phyloP scores from a whole-genome alignment of 2,329 filamentous ascomycete species.

The Ascochyta fabae region DNA sequence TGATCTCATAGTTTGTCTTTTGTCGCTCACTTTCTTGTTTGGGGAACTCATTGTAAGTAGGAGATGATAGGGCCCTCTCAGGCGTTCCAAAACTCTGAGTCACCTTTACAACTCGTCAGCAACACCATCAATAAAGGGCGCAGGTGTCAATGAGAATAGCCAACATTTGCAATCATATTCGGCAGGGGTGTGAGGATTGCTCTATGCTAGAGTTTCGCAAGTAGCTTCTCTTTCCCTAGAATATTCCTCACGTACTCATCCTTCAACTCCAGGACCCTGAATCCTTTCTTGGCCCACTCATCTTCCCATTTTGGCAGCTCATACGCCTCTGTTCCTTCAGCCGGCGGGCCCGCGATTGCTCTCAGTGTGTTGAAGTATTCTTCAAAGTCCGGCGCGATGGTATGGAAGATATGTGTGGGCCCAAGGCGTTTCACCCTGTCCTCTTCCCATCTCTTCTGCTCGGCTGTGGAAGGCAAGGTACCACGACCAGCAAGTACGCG shows the following conservation, averaged over 20 bases:
- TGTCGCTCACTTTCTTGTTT: no score
- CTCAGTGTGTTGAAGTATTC: constrained; percentile 68
- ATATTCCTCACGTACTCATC: constrained; percentile 8
- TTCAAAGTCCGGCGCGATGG: constrained; percentile 67
- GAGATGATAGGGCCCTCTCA: no score
- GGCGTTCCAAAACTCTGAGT: background rate
- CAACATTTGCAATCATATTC: background rate
- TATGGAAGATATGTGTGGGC: constrained; percentile 54
- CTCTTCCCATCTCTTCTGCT: constrained; percentile 63
- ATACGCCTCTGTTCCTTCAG: constrained; percentile 7
- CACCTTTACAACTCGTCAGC: background rate
- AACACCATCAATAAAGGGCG: background rate
- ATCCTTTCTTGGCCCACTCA: constrained; percentile 8
- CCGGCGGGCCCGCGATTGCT: constrained; percentile 4
- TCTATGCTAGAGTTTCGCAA: background rate
- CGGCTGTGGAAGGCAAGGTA: constrained; percentile 56
- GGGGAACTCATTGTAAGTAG: no score
- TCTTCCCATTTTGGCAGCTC: constrained; percentile 8
- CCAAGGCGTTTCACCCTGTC: constrained; percentile 63
- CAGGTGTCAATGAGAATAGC: background rate
- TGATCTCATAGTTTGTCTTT: no score
- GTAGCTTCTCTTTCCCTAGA: background rate
- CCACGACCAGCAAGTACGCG: constrained; percentile 63
- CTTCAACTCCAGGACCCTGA: constrained; percentile 9
- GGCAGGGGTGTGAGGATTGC: no score